phyloP scores from a whole-genome alignment of 2,329 filamentous ascomycete genomes.

The Orbilia brochopaga region DNA sequence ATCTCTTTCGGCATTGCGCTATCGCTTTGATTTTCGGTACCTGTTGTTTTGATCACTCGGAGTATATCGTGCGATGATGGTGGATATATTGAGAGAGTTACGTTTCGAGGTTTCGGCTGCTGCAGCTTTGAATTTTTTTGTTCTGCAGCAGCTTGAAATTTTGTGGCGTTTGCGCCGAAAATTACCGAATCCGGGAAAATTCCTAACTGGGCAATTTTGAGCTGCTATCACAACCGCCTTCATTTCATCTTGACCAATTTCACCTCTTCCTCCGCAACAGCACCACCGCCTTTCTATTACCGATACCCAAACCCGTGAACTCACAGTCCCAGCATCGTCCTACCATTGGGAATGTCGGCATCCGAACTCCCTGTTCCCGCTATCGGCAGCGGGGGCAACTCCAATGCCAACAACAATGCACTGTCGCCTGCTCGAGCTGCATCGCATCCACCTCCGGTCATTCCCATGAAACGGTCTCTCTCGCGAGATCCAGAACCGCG shows the following conservation, averaged over 20 bases:
- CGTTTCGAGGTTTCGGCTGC: conserved; percentile 29
- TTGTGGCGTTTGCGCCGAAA: conserved; percentile 34
- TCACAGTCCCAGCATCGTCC: too few species aligned
- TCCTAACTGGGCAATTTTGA: conserved; percentile 30
- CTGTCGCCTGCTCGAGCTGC: conserved; percentile 31
- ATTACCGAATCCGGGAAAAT: conserved; percentile 27
- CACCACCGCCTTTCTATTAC: background rate
- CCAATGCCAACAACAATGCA: conserved; percentile 4
- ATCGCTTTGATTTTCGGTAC: background rate
- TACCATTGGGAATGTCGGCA: conserved; percentile 19
- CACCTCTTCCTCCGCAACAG: background rate
- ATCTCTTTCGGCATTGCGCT: conserved; percentile 48
- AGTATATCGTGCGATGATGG: conserved; percentile 16
- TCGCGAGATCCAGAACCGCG: conserved; percentile 44
- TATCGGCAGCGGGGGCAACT: conserved; percentile 19
- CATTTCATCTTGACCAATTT: conserved; percentile 20
- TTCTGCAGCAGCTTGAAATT: conserved; percentile 24
- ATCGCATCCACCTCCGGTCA: conserved; percentile 45
- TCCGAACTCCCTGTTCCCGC: conserved; percentile 32
- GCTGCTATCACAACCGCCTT: conserved; percentile 27
- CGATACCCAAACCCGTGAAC: too few species aligned
- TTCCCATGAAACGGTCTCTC: conserved; percentile 47
- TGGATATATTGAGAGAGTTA: too few species aligned
- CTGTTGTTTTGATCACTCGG: background rate
- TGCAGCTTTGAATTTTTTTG: conserved; percentile 16